These are phyloP conservation scores for Blastobotrys ciferrii DNA, from an alignment of 1,139 yeast genomes.

Conservation along the genomic window DNA sequence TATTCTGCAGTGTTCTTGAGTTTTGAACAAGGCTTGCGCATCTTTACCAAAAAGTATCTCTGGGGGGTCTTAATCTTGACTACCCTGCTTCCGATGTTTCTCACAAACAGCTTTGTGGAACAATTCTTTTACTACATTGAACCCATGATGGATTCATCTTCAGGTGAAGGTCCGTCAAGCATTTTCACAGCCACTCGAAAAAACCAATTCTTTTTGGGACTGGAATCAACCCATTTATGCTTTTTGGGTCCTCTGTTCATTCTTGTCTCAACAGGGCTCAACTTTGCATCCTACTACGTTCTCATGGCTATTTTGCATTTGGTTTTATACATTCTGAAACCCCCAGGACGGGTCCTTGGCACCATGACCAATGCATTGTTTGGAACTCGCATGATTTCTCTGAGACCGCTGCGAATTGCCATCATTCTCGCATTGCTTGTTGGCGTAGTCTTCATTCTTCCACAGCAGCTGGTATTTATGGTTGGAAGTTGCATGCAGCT, in stretches of 20 bases:
- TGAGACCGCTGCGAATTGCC: constrained; percentile 1
- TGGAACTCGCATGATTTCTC: not conserved
- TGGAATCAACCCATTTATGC: constrained; percentile 53
- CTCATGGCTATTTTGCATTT: constrained; percentile 26
- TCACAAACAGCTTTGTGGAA: constrained; percentile 20
- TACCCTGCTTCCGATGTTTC: constrained; percentile 44
- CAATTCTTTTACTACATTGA: constrained; percentile 38
- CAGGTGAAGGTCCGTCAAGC: constrained; percentile 27
- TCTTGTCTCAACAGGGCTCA: constrained; percentile 48
- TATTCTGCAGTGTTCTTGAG: constrained; percentile 45
- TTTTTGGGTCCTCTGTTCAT: constrained; percentile 57
- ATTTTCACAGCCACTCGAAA: constrained; percentile 27
- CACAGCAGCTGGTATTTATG: constrained; percentile 34
- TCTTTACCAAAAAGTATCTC: constrained; percentile 31
- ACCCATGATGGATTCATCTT: constrained; percentile 28
- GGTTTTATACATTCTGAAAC: constrained; percentile 29
- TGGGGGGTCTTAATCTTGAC: constrained; percentile 28
- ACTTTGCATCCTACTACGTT: constrained; percentile 36
- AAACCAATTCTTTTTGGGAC: constrained; percentile 57
- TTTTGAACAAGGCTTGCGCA: constrained; percentile 48
- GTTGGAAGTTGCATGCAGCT: constrained; percentile 35
- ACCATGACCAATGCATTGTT: not conserved
- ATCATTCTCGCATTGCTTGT: not conserved
- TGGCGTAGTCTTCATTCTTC: constrained; percentile 24
- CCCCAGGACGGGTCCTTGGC: constrained; percentile 1